Evolutionary conservation across 257 asterid genomes (phyloP).

Genomic region (Nicotiana noctiflora): DNA sequence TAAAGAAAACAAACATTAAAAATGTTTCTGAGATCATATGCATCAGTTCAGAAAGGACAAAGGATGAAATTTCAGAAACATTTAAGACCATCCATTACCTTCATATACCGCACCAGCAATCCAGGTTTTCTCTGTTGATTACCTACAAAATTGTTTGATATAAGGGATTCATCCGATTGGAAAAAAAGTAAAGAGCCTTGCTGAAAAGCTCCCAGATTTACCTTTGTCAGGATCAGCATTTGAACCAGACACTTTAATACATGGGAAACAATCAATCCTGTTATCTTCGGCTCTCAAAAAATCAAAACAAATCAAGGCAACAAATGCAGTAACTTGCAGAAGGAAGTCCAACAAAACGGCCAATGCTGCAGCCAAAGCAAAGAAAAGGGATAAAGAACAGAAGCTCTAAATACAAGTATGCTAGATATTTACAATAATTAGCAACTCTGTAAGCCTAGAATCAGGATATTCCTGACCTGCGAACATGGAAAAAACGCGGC

Average conservation of each 20-base stretch:
- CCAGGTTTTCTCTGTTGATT: conserved; percentile 67
- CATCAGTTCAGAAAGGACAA: conserved; percentile 3
- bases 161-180: conserved; percentile 12
- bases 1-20: background rate
- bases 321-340: conserved; percentile 97
- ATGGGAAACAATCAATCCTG: conserved; percentile 89
- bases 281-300: conserved; percentile 91
- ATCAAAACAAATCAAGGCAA: conserved; percentile 90
- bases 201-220: conserved; percentile 20
- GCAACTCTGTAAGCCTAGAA: conserved; percentile 3
- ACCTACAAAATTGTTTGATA: conserved; percentile 42
- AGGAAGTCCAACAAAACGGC: conserved; percentile 97
- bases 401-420: background rate
- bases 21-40: background rate
- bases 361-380: conserved; percentile 59
- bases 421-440: background rate
- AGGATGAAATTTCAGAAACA: background rate
- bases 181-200: conserved; percentile 14
- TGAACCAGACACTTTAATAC: conserved; percentile 53
- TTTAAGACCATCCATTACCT: conserved; percentile 42
- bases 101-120: conserved; percentile 83
- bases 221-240: conserved; percentile 66
- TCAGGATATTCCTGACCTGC: conserved; percentile 52
- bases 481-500: conserved; percentile 97
- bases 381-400: conserved; percentile 15